Conservation (phyloP, 129 eudicot species). For the Flaveria trinervia region DNA sequence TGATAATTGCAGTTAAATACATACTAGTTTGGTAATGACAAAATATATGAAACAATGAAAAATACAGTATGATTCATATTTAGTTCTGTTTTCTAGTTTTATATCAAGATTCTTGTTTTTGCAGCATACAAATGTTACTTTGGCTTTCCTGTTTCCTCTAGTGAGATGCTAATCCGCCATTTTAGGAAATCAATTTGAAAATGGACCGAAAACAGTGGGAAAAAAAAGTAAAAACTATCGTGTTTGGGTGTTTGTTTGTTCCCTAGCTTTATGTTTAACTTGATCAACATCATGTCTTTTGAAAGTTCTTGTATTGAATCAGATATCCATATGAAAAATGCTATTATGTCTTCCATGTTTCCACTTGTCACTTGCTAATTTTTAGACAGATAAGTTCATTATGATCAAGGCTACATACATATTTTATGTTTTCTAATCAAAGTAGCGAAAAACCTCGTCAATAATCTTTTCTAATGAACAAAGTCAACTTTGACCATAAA, state of each 20-base stretch:
- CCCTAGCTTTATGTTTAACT: background rate
- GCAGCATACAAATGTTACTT: background rate
- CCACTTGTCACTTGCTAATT: background rate
- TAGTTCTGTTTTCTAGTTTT: constrained; percentile 9
- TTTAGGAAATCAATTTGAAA: background rate
- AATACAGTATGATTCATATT: background rate
- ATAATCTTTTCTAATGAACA: too few species aligned
- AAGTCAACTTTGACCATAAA: too few species aligned
- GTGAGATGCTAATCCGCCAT: constrained; percentile 7
- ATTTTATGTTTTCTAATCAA: too few species aligned
- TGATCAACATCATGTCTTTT: constrained; percentile 10
- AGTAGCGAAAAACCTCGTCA: too few species aligned
- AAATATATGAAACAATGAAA: background rate
- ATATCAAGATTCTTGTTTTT: constrained; percentile 4
- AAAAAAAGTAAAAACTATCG: background rate
- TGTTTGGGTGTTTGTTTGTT: background rate
- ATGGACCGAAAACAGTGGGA: background rate
- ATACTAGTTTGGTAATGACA: background rate
- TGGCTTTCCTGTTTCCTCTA: background rate
- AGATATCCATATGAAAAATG: background rate
- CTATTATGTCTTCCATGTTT: constrained; percentile 11
- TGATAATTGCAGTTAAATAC: background rate
- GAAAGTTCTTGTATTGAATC: background rate
- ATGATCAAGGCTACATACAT: too few species aligned
- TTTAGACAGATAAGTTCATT: background rate